Conservation (phyloP, 2,329 filamentous ascomycete genomes). For the Monosporascus sp. region DNA sequence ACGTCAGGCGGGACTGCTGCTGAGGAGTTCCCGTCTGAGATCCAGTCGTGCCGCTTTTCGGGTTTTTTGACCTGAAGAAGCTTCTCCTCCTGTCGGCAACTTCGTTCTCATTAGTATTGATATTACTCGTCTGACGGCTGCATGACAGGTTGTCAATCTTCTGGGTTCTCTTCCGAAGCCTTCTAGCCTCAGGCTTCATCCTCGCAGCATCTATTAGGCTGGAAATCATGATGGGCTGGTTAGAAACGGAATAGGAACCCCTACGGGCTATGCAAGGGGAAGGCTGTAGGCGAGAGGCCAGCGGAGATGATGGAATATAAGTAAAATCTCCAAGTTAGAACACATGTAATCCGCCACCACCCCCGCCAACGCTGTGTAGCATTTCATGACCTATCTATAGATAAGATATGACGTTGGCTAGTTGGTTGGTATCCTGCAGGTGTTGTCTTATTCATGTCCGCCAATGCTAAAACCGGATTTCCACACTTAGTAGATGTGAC, state of each 20-base stretch:
- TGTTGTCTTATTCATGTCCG: no score
- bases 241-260: no score
- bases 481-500: not conserved
- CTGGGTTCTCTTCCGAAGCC: slow-evolving; percentile 25
- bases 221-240: not conserved
- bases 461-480: not conserved
- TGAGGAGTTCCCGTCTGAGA: slow-evolving; percentile 1
- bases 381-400: no score
- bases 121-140: slow-evolving; percentile 14
- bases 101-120: slow-evolving; percentile 9
- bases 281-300: no score
- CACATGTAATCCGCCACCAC: no score
- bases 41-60: slow-evolving; percentile 4
- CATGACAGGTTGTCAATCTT: slow-evolving; percentile 21
- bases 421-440: no score
- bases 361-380: no score
- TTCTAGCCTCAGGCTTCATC: slow-evolving; percentile 22
- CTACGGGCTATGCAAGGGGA: no score
- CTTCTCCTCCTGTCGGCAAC: not conserved
- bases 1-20: slow-evolving; percentile 6
- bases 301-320: no score
- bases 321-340: no score
- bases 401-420: no score
- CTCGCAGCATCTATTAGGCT: not conserved
- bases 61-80: slow-evolving; percentile 9